Evolutionary conservation across 371 early-diverging fungal genomes (phyloP).

Genomic region (Amoeboaphelidium occidentale): DNA sequence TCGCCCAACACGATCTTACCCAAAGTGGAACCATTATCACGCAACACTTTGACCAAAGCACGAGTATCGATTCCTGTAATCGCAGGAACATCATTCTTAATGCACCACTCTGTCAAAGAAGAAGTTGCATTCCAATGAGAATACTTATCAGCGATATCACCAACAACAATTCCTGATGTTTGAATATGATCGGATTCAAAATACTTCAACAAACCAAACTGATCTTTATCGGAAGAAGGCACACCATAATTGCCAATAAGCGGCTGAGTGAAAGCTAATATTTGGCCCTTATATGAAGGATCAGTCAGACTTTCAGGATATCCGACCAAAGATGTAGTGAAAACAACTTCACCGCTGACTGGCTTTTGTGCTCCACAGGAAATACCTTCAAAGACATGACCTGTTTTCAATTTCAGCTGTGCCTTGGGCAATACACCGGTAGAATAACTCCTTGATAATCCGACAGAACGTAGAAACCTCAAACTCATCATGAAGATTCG

Average conservation of each 20-base stretch:
- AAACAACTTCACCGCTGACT: constrained; percentile 87
- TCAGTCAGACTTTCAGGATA: constrained; percentile 90
- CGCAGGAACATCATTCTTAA: constrained; percentile 58
- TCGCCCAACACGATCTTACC: constrained; percentile 39
- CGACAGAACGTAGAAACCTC: too few species aligned
- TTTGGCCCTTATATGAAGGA: constrained; percentile 85
- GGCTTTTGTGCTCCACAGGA: constrained; percentile 79
- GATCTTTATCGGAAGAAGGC: constrained; percentile 60
- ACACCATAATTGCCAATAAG: constrained; percentile 92
- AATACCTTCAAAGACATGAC: constrained; percentile 56
- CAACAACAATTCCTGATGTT: constrained; percentile 58
- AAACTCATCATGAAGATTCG: too few species aligned
- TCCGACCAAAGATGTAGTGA: constrained; percentile 67
- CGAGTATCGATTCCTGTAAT: constrained; percentile 85
- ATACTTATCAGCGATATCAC: constrained; percentile 53
- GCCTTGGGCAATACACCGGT: too few species aligned
- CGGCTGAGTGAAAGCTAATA: constrained; percentile 81
- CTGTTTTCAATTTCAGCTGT: constrained; percentile 63
- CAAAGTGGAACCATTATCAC: constrained; percentile 58
- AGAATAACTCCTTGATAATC: too few species aligned
- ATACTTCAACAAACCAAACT: constrained; percentile 47
- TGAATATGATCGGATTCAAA: constrained; percentile 70
- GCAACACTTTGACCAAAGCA: constrained; percentile 57
- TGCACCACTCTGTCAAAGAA: constrained; percentile 66
- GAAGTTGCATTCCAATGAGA: constrained; percentile 78